These are phyloP conservation scores for Solanum boliviense DNA, from an alignment of 257 asterid genomes.

Conservation along the genomic window DNA sequence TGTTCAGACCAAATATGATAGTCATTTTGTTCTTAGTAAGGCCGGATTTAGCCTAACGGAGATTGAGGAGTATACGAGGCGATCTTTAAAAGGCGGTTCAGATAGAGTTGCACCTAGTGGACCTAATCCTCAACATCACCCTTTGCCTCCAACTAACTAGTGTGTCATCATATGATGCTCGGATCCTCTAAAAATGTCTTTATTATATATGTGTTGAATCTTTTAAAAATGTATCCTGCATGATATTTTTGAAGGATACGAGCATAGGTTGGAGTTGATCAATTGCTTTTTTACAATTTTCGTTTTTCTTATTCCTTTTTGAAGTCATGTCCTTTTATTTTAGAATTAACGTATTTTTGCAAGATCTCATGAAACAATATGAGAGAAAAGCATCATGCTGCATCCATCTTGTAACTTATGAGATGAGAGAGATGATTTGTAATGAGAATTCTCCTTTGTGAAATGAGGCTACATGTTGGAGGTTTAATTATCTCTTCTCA, in stretches of 20 bases:
- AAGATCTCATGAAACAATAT: neutral
- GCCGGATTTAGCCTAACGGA: constrained; percentile 18
- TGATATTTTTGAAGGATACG: neutral
- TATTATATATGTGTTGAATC: neutral
- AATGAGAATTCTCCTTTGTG: neutral
- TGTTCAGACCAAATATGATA: neutral
- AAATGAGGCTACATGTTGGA: neutral
- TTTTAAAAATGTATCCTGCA: neutral
- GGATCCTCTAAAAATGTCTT: neutral
- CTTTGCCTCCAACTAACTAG: neutral
- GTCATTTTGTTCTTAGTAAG: constrained; percentile 11
- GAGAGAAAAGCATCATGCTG: neutral
- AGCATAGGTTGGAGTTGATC: neutral
- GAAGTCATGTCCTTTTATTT: neutral
- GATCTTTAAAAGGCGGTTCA: constrained; percentile 6
- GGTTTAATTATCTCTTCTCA: neutral
- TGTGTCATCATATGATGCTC: neutral
- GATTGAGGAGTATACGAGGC: constrained; percentile 13
- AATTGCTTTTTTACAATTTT: neutral
- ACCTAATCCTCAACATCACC: constrained; percentile 39
- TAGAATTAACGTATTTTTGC: neutral
- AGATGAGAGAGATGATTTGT: neutral
- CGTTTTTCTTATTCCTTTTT: neutral
- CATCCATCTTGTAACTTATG: neutral
- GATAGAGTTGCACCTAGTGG: constrained; percentile 32